phyloP scores from a whole-genome alignment of 2,329 filamentous ascomycete genomes.

The Aspergillus novofumigatus region DNA sequence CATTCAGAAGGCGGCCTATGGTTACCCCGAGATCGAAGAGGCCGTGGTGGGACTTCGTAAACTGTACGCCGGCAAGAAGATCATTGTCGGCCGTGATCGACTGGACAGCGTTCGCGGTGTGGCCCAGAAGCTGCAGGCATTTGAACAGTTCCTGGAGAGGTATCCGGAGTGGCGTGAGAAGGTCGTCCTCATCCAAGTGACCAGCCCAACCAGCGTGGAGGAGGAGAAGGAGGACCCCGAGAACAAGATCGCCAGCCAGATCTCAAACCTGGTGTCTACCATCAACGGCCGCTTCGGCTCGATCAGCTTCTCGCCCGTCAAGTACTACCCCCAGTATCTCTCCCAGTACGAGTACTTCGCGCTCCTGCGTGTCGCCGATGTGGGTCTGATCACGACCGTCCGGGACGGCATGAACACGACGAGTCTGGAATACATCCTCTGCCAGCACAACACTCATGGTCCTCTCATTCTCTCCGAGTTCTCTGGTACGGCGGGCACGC shows the following conservation, averaged over 20 bases:
- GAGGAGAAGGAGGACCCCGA: conserved; percentile 73
- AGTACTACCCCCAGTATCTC: conserved; percentile 92
- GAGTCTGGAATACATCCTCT: conserved; percentile 89
- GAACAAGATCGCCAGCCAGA: conserved; percentile 78
- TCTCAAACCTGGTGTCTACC: conserved; percentile 82
- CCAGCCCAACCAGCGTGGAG: conserved; percentile 76
- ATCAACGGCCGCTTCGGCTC: conserved; percentile 92
- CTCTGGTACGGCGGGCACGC: conserved; percentile 83
- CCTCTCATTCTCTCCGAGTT: conserved; percentile 95
- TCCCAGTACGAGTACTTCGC: conserved; percentile 90
- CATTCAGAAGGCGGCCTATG: conserved; percentile 72
- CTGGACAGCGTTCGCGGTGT: conserved; percentile 89
- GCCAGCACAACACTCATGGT: conserved; percentile 79
- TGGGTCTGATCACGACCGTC: conserved; percentile 91
- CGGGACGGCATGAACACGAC: conserved; percentile 98
- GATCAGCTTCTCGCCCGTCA: conserved; percentile 81
- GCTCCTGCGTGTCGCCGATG: conserved; percentile 81
- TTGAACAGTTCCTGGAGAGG: conserved; percentile 83
- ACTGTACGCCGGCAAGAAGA: conserved; percentile 83
- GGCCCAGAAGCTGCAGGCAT: conserved; percentile 92
- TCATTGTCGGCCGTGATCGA: conserved; percentile 93
- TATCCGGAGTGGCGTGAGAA: conserved; percentile 90
- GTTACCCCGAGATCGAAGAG: conserved; percentile 64
- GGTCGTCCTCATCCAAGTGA: conserved; percentile 92
- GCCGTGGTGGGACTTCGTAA: conserved; percentile 68